Base-by-base conservation (phyloP, 1,139 yeast genomes). In the Hyphopichia fennica region DNA sequence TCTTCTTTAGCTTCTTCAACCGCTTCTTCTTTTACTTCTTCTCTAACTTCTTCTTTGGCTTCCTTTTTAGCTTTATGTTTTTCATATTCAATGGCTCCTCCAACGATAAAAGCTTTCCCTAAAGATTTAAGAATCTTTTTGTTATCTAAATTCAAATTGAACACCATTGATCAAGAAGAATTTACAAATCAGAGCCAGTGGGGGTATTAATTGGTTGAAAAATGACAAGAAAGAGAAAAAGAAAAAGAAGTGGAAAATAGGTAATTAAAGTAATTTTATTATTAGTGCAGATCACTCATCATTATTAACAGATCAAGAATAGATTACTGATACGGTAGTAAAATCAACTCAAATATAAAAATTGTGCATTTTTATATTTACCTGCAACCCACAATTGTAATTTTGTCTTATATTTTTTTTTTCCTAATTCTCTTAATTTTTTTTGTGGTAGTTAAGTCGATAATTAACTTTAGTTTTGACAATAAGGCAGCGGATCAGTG, bases 101-200 rank as follows among this genome's bases (percentile, higher is more conserved):
- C 28, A 25, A n/a, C 34, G 5, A 37, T 37, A 20, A 37, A 37
- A 6, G 39, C 39, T 19, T 37, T 29, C 15, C 39, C n/a, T 11
- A 37, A 27, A 30, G n/a, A 20, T 14, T 19, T 37, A 6, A 37
- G 28, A 3, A 37, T 7, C 15, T 35, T 35, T 14, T 30, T 29
- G 20, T 37, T 37, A 28, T 37, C 29, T 2, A 37, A 6, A 3
- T 23, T 34, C 3, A 34, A 16, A 22, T n/a, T n/a, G n/a, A n/a
- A n/a, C n/a, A 25, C 17, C 11, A 13, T 28, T 14, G 10, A 10
- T 7, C 7, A 22, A 7, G 25, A 22, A 22, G 10, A 7, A 22
- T 22, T 22, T 10, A 22, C 7, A 22, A 22, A 22, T 22, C 7
- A 22, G 25, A 10, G 7, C 7, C 10, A 22, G 25, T 7, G 25